phyloP scores from a whole-genome alignment of 192 early-diverging fungal species.

The Rhizophagus clarus region DNA sequence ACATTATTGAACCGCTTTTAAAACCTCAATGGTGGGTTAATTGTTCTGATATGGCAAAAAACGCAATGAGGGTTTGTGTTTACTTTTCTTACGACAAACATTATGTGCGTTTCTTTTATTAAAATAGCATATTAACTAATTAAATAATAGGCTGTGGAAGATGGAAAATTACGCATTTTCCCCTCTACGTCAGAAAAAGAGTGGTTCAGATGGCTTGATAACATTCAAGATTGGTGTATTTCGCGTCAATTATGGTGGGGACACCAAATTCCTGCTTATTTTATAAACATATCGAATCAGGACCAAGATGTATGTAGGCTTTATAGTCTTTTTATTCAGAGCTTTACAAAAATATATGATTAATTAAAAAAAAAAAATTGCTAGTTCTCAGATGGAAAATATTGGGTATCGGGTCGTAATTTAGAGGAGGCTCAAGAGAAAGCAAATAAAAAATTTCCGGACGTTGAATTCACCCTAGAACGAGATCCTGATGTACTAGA shows the following conservation, averaged over 20 bases:
- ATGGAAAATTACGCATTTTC: constrained; percentile 79
- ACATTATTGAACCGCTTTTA: constrained; percentile 96
- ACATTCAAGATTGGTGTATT: constrained; percentile 98
- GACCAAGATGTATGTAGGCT: constrained; percentile 42
- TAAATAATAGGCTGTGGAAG: constrained; percentile 63
- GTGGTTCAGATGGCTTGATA: constrained; percentile 95
- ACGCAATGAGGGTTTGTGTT: constrained; percentile 61
- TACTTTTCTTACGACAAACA: not conserved
- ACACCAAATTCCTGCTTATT: constrained; percentile 94
- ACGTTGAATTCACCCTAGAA: constrained; percentile 78
- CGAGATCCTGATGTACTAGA: constrained; percentile 98
- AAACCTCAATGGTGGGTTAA: constrained; percentile 99
- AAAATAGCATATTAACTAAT: not conserved
- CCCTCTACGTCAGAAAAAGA: constrained; percentile 88
- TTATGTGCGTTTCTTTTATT: not conserved
- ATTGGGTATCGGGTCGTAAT: constrained; percentile 88
- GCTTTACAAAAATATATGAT: too few species aligned
- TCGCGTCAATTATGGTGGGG: constrained; percentile 99
- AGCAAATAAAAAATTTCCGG: constrained; percentile 81
- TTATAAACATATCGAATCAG: constrained; percentile 77
- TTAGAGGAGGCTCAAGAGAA: constrained; percentile 74
- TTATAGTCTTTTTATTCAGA: too few species aligned
- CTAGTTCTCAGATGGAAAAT: constrained; percentile 51
- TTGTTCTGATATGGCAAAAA: constrained; percentile 84
- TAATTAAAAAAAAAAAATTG: too few species aligned